Evolutionary conservation across 2,329 filamentous ascomycete genomes (phyloP).

Genomic region (Apiospora kogelbergensis): DNA sequence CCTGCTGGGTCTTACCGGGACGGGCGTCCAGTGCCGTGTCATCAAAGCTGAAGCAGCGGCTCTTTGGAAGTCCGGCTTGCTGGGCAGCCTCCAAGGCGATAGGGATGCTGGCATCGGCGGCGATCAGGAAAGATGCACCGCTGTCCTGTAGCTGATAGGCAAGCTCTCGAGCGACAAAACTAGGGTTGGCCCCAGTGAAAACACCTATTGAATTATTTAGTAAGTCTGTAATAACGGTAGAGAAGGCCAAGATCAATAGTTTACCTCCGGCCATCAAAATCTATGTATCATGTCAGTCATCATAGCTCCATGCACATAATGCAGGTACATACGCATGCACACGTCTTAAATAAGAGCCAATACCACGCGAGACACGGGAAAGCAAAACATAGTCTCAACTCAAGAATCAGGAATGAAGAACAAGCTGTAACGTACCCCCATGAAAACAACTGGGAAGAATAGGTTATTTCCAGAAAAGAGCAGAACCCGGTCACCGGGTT

Average conservation of each 20-base stretch:
- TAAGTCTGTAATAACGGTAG: not conserved
- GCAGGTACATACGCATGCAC: no score
- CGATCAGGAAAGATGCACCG: slow-evolving; percentile 65
- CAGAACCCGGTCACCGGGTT: slow-evolving; percentile 68
- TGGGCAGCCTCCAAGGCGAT: slow-evolving; percentile 67
- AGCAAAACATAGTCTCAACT: not conserved
- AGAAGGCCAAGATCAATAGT: not conserved
- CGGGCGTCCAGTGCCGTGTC: slow-evolving; percentile 40
- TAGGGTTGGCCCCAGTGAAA: slow-evolving; percentile 75
- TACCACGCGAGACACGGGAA: not conserved
- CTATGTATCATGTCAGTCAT: not conserved
- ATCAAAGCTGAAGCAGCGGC: slow-evolving; percentile 67
- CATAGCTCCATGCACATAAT: not conserved
- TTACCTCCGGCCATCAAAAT: slow-evolving; percentile 9
- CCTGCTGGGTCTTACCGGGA: slow-evolving; percentile 24
- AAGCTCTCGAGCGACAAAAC: slow-evolving; percentile 68
- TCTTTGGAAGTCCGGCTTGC: slow-evolving; percentile 51
- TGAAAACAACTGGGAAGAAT: slow-evolving; percentile 69
- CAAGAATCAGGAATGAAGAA: not conserved
- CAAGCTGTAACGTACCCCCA: slow-evolving; percentile 53
- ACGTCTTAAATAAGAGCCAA: not conserved
- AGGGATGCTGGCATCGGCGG: slow-evolving; percentile 58
- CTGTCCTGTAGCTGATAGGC: slow-evolving; percentile 75
- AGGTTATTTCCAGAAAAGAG: slow-evolving; percentile 73
- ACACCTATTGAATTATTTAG: slow-evolving; percentile 45